Evolutionary conservation across 78 protist species (phyloP).

Genomic region (Trichosphaerium sp.): DNA sequence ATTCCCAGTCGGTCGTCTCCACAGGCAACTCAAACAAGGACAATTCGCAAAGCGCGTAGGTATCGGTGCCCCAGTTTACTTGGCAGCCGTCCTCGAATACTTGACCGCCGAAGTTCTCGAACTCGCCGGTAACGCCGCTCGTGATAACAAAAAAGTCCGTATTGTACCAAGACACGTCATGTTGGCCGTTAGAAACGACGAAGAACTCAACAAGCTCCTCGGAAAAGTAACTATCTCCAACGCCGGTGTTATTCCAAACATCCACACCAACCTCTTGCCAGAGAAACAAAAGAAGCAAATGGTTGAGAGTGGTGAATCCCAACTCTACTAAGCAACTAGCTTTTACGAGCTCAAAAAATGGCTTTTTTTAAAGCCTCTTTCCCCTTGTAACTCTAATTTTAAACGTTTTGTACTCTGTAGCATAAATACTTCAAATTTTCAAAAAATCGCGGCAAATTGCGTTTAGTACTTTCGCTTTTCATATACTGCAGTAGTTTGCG

Average conservation of each 20-base stretch:
- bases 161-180: constrained; percentile 92
- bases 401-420: too few species aligned
- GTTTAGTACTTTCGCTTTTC: too few species aligned
- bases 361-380: too few species aligned
- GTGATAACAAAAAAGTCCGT: constrained; percentile 76
- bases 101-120: constrained; percentile 90
- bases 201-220: constrained; percentile 87
- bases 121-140: constrained; percentile 90
- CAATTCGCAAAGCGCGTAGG: constrained; percentile 77
- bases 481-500: too few species aligned
- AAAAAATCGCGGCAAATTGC: too few species aligned
- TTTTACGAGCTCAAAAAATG: too few species aligned
- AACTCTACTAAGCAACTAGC: not conserved
- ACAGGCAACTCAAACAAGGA: constrained; percentile 62
- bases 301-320: constrained; percentile 14
- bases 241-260: constrained; percentile 95
- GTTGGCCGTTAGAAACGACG: constrained; percentile 92
- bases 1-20: constrained; percentile 87
- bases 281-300: constrained; percentile 34
- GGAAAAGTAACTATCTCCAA: constrained; percentile 75
- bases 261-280: constrained; percentile 68
- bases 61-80: constrained; percentile 87
- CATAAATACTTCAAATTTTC: too few species aligned
- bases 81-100: constrained; percentile 96
- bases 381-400: too few species aligned